Percentiles rank a stretch among this genome's conserved stretches.
These are phyloP conservation scores for Penicillium sp. DNA, from an alignment of 2,329 filamentous ascomycete species.

Conservation along the genomic window DNA sequence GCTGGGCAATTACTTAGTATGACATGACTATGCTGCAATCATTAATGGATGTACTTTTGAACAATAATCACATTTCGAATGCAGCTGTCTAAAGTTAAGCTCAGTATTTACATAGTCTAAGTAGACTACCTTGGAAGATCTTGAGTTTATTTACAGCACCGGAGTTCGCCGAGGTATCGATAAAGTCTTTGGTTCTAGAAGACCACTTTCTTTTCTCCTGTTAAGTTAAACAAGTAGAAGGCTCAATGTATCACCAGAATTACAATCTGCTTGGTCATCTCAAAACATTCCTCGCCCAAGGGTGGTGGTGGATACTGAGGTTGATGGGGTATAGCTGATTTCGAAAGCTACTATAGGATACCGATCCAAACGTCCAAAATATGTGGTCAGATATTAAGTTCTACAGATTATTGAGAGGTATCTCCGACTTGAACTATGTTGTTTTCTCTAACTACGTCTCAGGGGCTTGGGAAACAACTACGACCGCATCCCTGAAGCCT, in stretches of 20 bases:
- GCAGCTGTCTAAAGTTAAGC: neutral
- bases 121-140: neutral
- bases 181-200: neutral
- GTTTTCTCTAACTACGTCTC: no score
- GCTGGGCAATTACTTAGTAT: neutral
- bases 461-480: no score
- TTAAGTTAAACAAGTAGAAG: neutral
- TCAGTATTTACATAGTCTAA: no score
- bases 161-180: neutral
- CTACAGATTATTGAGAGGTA: no score
- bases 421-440: no score
- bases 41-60: neutral
- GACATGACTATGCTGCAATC: neutral
- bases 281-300: constrained; percentile 31
- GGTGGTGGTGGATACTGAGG: constrained; percentile 27
- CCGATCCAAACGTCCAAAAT: no score
- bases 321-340: constrained; percentile 3
- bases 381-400: no score
- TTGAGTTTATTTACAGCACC: neutral
- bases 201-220: neutral
- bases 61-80: neutral
- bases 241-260: neutral
- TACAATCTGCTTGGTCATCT: constrained; percentile 24
- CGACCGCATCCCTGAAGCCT: no score
- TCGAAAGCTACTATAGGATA: no score